Conservation (phyloP, 2,329 filamentous ascomycete species). For the Beauveria medogensis region DNA sequence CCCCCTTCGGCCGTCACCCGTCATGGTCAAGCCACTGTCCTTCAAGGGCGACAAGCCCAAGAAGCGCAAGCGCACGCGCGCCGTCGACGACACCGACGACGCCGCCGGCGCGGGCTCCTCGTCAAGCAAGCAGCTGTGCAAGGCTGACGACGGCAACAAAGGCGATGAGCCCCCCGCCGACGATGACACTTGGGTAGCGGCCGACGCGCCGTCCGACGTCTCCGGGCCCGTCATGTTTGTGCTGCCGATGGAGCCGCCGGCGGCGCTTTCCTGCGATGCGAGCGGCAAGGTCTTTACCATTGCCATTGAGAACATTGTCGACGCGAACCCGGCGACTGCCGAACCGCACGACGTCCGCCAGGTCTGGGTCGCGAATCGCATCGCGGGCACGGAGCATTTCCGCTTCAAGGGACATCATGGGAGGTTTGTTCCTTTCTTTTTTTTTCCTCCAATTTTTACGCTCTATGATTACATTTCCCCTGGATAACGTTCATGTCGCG, state of each 20-base stretch:
- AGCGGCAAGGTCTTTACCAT: constrained; percentile 80
- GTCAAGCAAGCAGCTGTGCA: constrained; percentile 17
- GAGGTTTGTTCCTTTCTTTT: constrained; percentile 38
- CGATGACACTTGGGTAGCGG: constrained; percentile 89
- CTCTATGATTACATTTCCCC: no score
- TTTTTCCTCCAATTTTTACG: no score
- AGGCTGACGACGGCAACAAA: constrained; percentile 13
- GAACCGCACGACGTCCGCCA: constrained; percentile 94
- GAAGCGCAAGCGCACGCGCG: constrained; percentile 79
- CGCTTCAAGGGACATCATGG: constrained; percentile 89
- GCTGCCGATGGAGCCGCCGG: constrained; percentile 63
- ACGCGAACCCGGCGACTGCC: constrained; percentile 71
- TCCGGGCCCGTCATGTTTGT: constrained; percentile 77
- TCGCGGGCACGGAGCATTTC: constrained; percentile 72
- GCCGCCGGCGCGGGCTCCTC: constrained; percentile 32
- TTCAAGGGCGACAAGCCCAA: constrained; percentile 98
- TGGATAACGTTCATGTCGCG: no score
- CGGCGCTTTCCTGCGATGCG: constrained; percentile 76
- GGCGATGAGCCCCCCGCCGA: constrained; percentile 30
- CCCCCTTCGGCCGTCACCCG: constrained; percentile 8
- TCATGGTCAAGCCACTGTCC: constrained; percentile 78
- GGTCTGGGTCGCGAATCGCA: constrained; percentile 84
- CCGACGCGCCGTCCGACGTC: constrained; percentile 66
- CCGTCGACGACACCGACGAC: constrained; percentile 35
- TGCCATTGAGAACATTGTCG: constrained; percentile 78